These are phyloP conservation scores for Colletotrichum tropicicola DNA, from an alignment of 2,329 filamentous ascomycete genomes.

Conservation along the genomic window DNA sequence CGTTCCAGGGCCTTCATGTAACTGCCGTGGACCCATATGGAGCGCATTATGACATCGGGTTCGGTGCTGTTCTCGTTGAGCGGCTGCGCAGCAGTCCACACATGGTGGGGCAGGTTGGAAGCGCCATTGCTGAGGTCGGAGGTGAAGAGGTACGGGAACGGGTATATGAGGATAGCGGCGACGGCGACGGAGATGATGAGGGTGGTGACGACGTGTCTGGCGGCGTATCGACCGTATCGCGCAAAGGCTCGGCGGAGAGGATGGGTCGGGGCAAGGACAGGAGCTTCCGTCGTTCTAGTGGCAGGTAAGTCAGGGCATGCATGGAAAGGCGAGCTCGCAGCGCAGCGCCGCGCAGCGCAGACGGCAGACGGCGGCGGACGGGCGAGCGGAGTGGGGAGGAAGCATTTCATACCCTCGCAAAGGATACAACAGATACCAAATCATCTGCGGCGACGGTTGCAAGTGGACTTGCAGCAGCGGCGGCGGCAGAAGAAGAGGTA, in stretches of 20 bases:
- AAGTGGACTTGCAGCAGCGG: constrained; percentile 26
- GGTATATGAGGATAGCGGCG: constrained; percentile 76
- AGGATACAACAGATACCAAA: constrained; percentile 82
- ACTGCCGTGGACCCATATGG: constrained; percentile 82
- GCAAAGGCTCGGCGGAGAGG: constrained; percentile 72
- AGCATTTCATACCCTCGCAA: constrained; percentile 72
- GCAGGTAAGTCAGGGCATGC: constrained; percentile 19
- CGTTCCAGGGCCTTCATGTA: constrained; percentile 80
- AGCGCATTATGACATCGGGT: constrained; percentile 82
- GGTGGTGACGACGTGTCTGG: constrained; percentile 78
- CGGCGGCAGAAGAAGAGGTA: constrained; percentile 19
- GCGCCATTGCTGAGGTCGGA: constrained; percentile 76
- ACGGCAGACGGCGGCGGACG: not conserved
- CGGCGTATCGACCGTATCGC: constrained; percentile 75
- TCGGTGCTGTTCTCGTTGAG: constrained; percentile 60
- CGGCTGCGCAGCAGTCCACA: constrained; percentile 80
- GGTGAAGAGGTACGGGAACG: constrained; percentile 78
- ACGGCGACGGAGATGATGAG: constrained; percentile 78
- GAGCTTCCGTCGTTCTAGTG: constrained; percentile 76
- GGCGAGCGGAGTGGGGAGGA: constrained; percentile 10
- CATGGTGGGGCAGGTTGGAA: constrained; percentile 79
- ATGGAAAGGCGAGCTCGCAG: constrained; percentile 15
- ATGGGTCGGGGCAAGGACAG: constrained; percentile 69
- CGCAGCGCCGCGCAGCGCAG: not conserved
- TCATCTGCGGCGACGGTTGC: constrained; percentile 56